Conservation (phyloP, 179 eudicot species). For the Sideroxylon spinosum region DNA sequence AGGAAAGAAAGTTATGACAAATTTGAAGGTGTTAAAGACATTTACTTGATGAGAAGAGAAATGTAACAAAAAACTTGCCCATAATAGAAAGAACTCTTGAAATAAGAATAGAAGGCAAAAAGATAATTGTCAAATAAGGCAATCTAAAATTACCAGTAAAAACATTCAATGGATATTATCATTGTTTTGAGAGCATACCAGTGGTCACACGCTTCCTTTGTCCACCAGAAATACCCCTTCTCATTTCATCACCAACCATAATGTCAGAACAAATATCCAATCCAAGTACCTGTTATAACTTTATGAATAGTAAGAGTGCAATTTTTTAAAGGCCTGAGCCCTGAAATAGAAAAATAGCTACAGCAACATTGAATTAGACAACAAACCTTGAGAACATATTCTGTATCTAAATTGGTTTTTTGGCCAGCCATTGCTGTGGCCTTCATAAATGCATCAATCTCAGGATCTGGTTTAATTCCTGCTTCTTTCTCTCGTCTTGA, state of each 20-base stretch:
- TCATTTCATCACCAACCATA: slow-evolving; percentile 54
- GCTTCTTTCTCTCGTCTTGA: slow-evolving; percentile 37
- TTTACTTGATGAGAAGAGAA: no score
- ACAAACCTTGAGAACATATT: slow-evolving; percentile 50
- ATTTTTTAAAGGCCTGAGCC: neutral
- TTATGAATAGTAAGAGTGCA: neutral
- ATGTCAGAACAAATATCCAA: slow-evolving; percentile 50
- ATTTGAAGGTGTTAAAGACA: no score
- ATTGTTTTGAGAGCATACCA: slow-evolving; percentile 26
- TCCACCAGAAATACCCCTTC: slow-evolving; percentile 65
- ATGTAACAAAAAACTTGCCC: no score
- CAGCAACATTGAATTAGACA: neutral
- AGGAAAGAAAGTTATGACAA: no score
- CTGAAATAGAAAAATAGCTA: neutral
- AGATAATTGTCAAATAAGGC: no score
- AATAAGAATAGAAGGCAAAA: no score
- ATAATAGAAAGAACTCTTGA: no score
- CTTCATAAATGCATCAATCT: slow-evolving; percentile 52
- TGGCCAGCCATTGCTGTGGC: slow-evolving; percentile 42
- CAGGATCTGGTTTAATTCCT: slow-evolving; percentile 45
- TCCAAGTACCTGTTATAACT: slow-evolving; percentile 44
- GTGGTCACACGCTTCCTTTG: slow-evolving; percentile 57
- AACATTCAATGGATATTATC: neutral
- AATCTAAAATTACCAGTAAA: no score
- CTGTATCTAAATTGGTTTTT: slow-evolving; percentile 35